Evolutionary conservation across 129 eudicot genomes (phyloP).

Genomic region (Lactuca saligna): DNA sequence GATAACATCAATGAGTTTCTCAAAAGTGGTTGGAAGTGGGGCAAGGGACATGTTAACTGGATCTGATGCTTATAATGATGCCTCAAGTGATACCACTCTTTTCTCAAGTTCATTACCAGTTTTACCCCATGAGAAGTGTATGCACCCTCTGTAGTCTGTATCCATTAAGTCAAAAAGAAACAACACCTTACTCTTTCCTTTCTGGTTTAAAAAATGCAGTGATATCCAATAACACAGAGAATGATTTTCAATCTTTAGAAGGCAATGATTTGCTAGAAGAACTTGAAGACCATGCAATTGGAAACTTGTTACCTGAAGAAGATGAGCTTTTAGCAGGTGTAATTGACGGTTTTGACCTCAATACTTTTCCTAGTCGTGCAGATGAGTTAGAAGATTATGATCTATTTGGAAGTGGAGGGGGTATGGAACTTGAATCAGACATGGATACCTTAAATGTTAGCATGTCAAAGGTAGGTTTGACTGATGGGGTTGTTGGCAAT

Average conservation of each 20-base stretch:
- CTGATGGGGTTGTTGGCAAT: conserved; percentile 58
- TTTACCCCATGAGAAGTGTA: conserved; percentile 76
- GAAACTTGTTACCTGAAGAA: conserved; percentile 77
- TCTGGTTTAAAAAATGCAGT: conserved; percentile 40
- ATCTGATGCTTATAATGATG: conserved; percentile 41
- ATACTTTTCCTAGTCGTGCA: conserved; percentile 43
- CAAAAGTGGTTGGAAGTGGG: conserved; percentile 49
- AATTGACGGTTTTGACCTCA: conserved; percentile 54
- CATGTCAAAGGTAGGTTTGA: conserved; percentile 48
- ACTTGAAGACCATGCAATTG: conserved; percentile 36
- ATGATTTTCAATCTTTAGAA: conserved; percentile 37
- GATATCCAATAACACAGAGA: conserved; percentile 35
- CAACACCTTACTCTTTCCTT: conserved; percentile 16
- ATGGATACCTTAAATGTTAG: conserved; percentile 49
- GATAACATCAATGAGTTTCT: conserved; percentile 32
- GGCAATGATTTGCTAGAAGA: conserved; percentile 44
- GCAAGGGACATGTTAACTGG: conserved; percentile 34
- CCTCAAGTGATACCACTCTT: conserved; percentile 58
- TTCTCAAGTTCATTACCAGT: conserved; percentile 93
- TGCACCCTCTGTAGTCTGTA: conserved; percentile 1
- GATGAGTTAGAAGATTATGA: conserved; percentile 85
- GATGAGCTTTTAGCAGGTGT: conserved; percentile 88
- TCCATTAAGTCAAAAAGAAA: background rate
- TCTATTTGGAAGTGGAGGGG: conserved; percentile 91
- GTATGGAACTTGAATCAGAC: conserved; percentile 79